Conservation (phyloP, 2,329 filamentous ascomycete species). For the Ceratocystis cubensis region DNA sequence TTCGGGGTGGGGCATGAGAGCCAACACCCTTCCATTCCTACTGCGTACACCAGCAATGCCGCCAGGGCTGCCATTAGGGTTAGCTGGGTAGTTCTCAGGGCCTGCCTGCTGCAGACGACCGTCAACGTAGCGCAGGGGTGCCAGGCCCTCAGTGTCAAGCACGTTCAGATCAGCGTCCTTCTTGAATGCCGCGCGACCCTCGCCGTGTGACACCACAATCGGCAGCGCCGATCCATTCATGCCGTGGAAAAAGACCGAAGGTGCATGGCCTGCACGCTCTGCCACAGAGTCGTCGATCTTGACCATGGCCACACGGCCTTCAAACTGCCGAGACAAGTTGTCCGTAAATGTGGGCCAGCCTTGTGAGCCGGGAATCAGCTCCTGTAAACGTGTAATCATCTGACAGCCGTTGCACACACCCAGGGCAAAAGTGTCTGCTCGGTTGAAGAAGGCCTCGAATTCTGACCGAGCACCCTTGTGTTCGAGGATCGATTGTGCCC, state of each 20-base stretch:
- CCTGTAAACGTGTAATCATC: conserved; percentile 68
- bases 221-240: conserved; percentile 75
- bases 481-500: conserved; percentile 85
- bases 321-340: conserved; percentile 79
- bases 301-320: conserved; percentile 74
- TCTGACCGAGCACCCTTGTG: conserved; percentile 64
- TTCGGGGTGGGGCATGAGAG: conserved; percentile 90
- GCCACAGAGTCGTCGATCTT: conserved; percentile 41
- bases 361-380: conserved; percentile 71
- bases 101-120: conserved; percentile 52
- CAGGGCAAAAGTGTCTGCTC: conserved; percentile 79
- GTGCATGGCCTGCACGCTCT: conserved; percentile 28
- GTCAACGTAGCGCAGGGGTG: conserved; percentile 74
- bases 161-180: conserved; percentile 38
- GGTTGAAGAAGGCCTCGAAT: conserved; percentile 74
- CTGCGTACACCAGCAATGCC: conserved; percentile 72
- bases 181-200: conserved; percentile 70
- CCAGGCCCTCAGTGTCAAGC: conserved; percentile 39
- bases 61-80: conserved; percentile 69
- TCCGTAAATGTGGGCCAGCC: conserved; percentile 78
- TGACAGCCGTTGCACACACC: conserved; percentile 98
- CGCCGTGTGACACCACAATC: conserved; percentile 80
- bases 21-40: conserved; percentile 65
- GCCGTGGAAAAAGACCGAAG: conserved; percentile 78
- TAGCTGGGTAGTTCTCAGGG: conserved; percentile 76